These are phyloP conservation scores for Maudiozyma bulderi DNA, from an alignment of 805 yeast genomes.

Conservation along the genomic window DNA sequence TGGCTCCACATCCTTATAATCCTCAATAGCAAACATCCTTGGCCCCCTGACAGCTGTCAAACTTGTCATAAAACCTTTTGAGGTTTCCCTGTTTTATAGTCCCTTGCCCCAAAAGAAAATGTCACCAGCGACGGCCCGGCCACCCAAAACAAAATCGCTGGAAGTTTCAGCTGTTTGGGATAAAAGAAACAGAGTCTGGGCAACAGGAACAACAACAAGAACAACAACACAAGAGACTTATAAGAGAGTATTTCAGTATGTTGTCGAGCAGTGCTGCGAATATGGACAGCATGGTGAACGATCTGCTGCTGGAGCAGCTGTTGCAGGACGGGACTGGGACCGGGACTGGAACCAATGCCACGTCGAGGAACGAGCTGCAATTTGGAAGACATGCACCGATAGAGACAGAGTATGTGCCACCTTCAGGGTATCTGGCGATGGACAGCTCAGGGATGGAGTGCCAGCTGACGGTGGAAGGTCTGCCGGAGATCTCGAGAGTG, in stretches of 20 bases:
- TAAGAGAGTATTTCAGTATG: too few species aligned
- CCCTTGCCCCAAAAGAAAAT: too few species aligned
- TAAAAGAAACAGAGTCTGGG: too few species aligned
- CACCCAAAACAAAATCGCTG: too few species aligned
- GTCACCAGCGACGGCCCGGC: too few species aligned
- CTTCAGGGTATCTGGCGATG: constrained; percentile 21
- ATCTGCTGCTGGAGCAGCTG: not conserved
- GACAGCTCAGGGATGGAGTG: constrained; percentile 31
- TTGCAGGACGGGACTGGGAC: not conserved
- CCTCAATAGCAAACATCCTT: constrained; percentile 2
- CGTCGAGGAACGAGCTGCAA: not conserved
- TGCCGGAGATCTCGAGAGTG: constrained; percentile 79
- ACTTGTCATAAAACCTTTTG: too few species aligned
- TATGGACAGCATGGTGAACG: not conserved
- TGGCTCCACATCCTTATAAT: constrained; percentile 37
- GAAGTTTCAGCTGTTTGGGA: too few species aligned
- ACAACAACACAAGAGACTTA: too few species aligned
- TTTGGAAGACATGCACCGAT: constrained; percentile 17
- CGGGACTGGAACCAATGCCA: not conserved
- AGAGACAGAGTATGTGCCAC: constrained; percentile 15
- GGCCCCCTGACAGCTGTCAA: too few species aligned
- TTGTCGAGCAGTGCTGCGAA: too few species aligned
- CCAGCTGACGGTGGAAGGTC: constrained; percentile 42
- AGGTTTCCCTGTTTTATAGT: too few species aligned
- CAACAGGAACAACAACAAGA: too few species aligned